A percentile compares a stretch with the other conserved stretches of the same genome.
Conservation (phyloP, 306 rosid genomes). For the Sicyos edulis region DNA sequence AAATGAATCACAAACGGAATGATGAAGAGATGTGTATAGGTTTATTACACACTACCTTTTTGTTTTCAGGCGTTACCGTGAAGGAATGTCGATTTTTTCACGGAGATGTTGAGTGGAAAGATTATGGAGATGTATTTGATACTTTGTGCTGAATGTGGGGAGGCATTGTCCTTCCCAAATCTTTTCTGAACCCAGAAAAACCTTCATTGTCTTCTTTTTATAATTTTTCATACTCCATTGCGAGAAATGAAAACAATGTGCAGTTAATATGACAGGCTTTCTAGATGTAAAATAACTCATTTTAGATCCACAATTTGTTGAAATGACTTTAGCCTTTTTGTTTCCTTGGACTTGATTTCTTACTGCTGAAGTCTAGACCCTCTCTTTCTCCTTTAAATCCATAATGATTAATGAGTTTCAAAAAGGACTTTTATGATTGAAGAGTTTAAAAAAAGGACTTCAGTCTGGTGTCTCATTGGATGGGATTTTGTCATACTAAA, state of each 20-base stretch:
- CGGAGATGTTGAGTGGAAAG: background rate
- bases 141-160: conserved; percentile 12
- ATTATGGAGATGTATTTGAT: background rate
- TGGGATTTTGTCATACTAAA: background rate
- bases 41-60: background rate
- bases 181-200: background rate
- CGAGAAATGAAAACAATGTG: background rate
- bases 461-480: background rate
- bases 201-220: background rate
- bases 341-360: background rate
- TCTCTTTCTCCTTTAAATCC: background rate
- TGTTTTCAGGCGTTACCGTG: background rate
- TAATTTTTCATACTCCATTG: background rate
- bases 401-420: background rate
- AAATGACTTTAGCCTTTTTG: background rate
- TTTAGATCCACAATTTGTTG: background rate
- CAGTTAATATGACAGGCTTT: background rate
- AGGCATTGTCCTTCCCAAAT: background rate
- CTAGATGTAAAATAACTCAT: background rate
- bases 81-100: background rate
- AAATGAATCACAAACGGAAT: background rate
- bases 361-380: background rate
- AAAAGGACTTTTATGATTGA: background rate
- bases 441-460: background rate
- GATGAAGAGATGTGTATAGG: background rate